Evolutionary conservation across 345 rosid genomes (phyloP), one percentile per base, ranked within the genome.

Genomic region (Trapa bicornis): DNA sequence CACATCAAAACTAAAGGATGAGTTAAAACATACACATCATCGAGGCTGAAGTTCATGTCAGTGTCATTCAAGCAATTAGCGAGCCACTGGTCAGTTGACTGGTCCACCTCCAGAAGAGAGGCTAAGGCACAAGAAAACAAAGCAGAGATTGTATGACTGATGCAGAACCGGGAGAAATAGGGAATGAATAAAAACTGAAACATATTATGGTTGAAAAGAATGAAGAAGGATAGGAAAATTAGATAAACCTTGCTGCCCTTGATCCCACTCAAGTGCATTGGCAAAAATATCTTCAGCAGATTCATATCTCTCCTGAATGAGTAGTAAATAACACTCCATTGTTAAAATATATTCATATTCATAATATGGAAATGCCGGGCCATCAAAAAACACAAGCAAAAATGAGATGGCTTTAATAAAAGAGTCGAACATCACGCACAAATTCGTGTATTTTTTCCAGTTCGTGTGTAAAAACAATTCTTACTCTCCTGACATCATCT

Each of bases 161-260:
- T n/a, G 36, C 42, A 33, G 16, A 41, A 64, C 33, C 56, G 10
- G 41, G 16, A 16, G 48, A 12, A 29, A 17, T 29, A 68, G 33
- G 14, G 5, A 52, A 68, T 14, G 14, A 37, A 37, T 35, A 3
- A 35, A 45, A 88, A 91, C 91, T 73, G 87, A 81, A 64, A 88
- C 70, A 61, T 88, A 82, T 35, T 84, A 80, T 75, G 81, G 89
- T 68, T 79, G 62, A 75, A 85, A 83, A 83, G 74, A 12, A 80
- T 47, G 47, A 7, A 62, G 37, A 22, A 64, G 17, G 75, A 35
- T 2, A 7, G 29, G 54, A 22, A 74, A 53, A 68, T 66, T 61
- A 65, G 56, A 68, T 41, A 36, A 77, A 94, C 99, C 99, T 85
- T 96, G 76, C 83, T 81, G 81, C 14, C 84, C 87, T 47, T 79